Percentiles rank a stretch among this genome's conserved stretches.
phyloP scores from a whole-genome alignment of 2,329 filamentous ascomycete genomes.

The Fusarium sp. region DNA sequence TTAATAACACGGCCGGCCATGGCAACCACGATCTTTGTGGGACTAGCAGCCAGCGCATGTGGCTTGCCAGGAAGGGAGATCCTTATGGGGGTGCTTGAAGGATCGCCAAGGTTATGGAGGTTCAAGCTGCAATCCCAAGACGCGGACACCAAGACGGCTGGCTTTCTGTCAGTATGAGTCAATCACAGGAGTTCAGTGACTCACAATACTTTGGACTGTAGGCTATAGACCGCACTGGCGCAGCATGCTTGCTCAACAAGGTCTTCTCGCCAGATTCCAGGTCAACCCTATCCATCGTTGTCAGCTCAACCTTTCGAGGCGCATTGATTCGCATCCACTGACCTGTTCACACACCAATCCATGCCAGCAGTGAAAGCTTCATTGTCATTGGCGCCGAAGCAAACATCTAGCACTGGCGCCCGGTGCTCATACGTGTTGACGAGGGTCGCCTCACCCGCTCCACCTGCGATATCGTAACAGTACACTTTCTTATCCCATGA shows the following conservation, averaged over 20 bases:
- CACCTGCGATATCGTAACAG: constrained; percentile 80
- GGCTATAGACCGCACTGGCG: constrained; percentile 84
- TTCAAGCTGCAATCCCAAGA: constrained; percentile 96
- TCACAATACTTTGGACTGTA: constrained; percentile 80
- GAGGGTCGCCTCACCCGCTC: constrained; percentile 67
- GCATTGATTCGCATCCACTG: constrained; percentile 23
- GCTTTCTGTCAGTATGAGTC: constrained; percentile 27
- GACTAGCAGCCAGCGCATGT: constrained; percentile 84
- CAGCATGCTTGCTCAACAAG: constrained; percentile 81
- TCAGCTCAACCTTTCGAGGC: constrained; percentile 22
- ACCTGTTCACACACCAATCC: constrained; percentile 88
- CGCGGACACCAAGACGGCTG: constrained; percentile 83
- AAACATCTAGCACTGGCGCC: constrained; percentile 90
- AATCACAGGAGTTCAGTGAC: constrained; percentile 40
- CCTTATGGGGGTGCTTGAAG: constrained; percentile 67
- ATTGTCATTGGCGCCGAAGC: constrained; percentile 85
- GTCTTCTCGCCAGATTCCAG: constrained; percentile 78
- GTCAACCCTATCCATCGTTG: constrained; percentile 65
- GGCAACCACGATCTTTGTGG: constrained; percentile 88
- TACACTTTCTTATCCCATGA: constrained; percentile 96
- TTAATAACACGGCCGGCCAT: constrained; percentile 95
- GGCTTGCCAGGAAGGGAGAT: constrained; percentile 86
- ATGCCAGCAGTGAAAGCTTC: constrained; percentile 89
- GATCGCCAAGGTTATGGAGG: constrained; percentile 75
- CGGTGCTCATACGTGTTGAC: constrained; percentile 82